Conservation (phyloP, 257 asterid species). For the Cinchona pubescens region DNA sequence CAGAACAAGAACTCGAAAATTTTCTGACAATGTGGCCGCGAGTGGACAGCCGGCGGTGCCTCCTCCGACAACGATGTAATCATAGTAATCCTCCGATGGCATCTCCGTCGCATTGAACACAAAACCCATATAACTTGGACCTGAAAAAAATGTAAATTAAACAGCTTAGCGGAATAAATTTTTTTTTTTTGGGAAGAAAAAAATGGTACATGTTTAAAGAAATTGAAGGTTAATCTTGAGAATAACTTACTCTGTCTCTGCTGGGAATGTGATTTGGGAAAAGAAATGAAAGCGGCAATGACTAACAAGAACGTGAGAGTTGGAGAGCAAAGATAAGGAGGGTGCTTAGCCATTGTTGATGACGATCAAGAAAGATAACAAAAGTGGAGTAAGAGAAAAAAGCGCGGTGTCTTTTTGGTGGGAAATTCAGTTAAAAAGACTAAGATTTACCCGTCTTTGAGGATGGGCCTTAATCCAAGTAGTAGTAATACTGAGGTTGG, state of each 20-base stretch:
- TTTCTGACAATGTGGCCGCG: slow-evolving; percentile 77
- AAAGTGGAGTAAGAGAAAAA: slow-evolving; percentile 19
- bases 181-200: too few relatives aligned
- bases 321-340: slow-evolving; percentile 13
- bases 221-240: not conserved
- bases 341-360: slow-evolving; percentile 34
- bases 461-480: too few relatives aligned
- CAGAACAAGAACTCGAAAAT: slow-evolving; percentile 63
- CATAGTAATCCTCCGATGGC: slow-evolving; percentile 52
- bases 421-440: slow-evolving; percentile 73
- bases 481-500: too few relatives aligned
- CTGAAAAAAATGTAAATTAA: slow-evolving; percentile 27
- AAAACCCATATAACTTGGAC: slow-evolving; percentile 53
- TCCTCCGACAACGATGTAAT: slow-evolving; percentile 70
- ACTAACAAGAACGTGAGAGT: slow-evolving; percentile 28
- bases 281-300: slow-evolving; percentile 25
- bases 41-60: slow-evolving; percentile 95
- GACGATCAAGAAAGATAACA: not conserved
- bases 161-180: too few relatives aligned
- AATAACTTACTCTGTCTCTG: slow-evolving; percentile 54
- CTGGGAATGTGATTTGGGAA: slow-evolving; percentile 43
- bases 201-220: not conserved
- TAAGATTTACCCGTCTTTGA: too few relatives aligned
- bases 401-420: slow-evolving; percentile 47
- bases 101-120: slow-evolving; percentile 62